Evolutionary conservation across 768 basidiomycete genomes (phyloP).

Genomic region (Gelatoporia subvermispora): DNA sequence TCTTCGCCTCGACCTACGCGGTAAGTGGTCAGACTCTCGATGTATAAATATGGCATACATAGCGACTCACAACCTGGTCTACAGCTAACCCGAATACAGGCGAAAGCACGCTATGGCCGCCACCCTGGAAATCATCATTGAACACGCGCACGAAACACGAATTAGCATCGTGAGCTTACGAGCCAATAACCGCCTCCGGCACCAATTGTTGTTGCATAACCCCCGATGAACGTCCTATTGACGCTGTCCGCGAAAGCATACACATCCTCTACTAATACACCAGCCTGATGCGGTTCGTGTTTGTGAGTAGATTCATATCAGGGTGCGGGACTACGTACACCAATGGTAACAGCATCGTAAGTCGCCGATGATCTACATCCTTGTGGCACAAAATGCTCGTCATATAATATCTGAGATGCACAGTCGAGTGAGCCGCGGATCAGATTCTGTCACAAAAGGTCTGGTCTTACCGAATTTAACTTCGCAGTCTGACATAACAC

Average conservation of each 20-base stretch:
- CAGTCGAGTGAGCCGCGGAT: not conserved
- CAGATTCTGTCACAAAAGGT: not conserved
- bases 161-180: conserved; percentile 10
- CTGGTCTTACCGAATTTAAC: conserved; percentile 10
- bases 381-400: conserved; percentile 10
- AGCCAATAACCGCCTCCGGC: conserved; percentile 32
- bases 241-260: conserved; percentile 32
- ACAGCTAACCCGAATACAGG: conserved; percentile 26
- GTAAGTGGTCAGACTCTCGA: not conserved
- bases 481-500: conserved; percentile 9
- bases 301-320: not conserved
- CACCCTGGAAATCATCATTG: conserved; percentile 17
- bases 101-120: conserved; percentile 26
- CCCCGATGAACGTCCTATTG: conserved; percentile 32
- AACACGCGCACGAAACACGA: no score
- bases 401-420: conserved; percentile 11
- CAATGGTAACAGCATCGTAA: conserved; percentile 26
- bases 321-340: conserved; percentile 16
- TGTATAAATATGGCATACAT: not conserved
- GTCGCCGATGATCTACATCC: conserved; percentile 11
- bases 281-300: conserved; percentile 19
- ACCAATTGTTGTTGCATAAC: conserved; percentile 31
- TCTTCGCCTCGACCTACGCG: conserved; percentile 38
- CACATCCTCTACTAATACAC: conserved; percentile 24
- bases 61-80: conserved; percentile 24